Evolutionary conservation across 2,329 filamentous ascomycete genomes (phyloP), one percentile per base, ranked within the genome.

Genomic region (Periconia sp.): DNA sequence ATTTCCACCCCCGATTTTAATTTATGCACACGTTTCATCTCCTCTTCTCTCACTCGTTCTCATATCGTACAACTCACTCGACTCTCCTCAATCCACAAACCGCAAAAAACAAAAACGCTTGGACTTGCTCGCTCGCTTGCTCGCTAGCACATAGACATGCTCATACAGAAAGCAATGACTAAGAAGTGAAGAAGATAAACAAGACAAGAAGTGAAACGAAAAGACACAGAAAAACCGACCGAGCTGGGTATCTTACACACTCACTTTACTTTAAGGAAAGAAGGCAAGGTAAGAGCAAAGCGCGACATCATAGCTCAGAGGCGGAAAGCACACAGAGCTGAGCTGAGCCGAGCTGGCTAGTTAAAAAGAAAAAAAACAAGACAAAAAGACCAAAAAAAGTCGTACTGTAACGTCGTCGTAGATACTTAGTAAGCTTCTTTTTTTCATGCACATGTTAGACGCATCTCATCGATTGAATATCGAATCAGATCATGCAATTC

Each of bases 221-320:
- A 26, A 18, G n/a, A n/a, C 12, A 17, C 19, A 26, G 29, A 18
- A 23, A 13, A 33, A 5, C 26, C n/a, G n/a, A 30, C 37, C 37
- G 17, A 33, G n/a, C 21, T 26, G 37, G 37, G 37, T 40, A 40
- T 40, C 37, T 28, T 39, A 39, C 28, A 37, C 36, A 24, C 19
- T 7, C 3, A 38, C 15, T 12, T 4, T 12, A 29, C 19, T 9
- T 10, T 7, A 9, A 19, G 13, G 11, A 22, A 22, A 12, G 23
- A 23, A 22, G 33, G 7, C 24, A 40, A 13, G 18, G 11, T 13
- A 18, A n/a, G 9, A 9, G 21, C 18, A 7, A 16, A 7, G n/a
- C 16, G 21, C 32, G 37, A 30, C 29, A 34, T 34, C 40, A 13
- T n/a, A n/a, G n/a, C n/a, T n/a, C n/a, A n/a, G n/a, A n/a, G n/a